Evolutionary conservation across 306 rosid genomes (phyloP).

Genomic region (Leucaena leucocephala): DNA sequence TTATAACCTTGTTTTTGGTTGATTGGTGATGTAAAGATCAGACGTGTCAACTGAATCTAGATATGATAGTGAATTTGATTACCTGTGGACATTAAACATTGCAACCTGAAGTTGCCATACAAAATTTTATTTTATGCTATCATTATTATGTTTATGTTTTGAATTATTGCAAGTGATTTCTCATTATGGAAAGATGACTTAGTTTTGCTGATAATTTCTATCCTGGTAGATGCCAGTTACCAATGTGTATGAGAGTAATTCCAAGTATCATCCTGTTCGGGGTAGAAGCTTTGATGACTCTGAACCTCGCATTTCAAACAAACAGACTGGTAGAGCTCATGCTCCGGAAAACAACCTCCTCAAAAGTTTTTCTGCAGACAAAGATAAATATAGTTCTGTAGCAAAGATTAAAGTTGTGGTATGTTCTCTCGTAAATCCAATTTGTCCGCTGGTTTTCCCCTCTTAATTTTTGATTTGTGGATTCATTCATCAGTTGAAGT

Average conservation of each 20-base stretch:
- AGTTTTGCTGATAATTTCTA: constrained; percentile 29
- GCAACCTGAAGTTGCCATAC: neutral
- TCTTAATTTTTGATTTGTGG: neutral
- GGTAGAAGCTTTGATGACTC: constrained; percentile 69
- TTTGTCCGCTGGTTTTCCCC: neutral
- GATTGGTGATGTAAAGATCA: neutral
- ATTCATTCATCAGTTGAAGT: constrained; percentile 20
- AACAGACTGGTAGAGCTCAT: constrained; percentile 52
- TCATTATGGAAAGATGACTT: constrained; percentile 8
- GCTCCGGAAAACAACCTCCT: constrained; percentile 64
- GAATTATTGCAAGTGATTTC: neutral
- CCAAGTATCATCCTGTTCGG: constrained; percentile 45
- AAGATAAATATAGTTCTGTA: constrained; percentile 73
- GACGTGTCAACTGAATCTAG: neutral
- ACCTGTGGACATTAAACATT: neutral
- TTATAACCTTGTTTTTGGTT: neutral
- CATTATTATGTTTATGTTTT: neutral
- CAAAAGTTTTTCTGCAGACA: constrained; percentile 67
- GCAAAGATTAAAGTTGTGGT: constrained; percentile 98
- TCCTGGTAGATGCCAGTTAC: constrained; percentile 54
- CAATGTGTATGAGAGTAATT: constrained; percentile 42
- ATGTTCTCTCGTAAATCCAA: constrained; percentile 37
- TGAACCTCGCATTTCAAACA: constrained; percentile 59
- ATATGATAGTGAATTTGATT: neutral
- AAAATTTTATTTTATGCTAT: neutral